Percentiles rank a stretch among this genome's conserved stretches.
phyloP scores from a whole-genome alignment of 768 basidiomycete genomes.

The Boletus pseudo-olivaceus region DNA sequence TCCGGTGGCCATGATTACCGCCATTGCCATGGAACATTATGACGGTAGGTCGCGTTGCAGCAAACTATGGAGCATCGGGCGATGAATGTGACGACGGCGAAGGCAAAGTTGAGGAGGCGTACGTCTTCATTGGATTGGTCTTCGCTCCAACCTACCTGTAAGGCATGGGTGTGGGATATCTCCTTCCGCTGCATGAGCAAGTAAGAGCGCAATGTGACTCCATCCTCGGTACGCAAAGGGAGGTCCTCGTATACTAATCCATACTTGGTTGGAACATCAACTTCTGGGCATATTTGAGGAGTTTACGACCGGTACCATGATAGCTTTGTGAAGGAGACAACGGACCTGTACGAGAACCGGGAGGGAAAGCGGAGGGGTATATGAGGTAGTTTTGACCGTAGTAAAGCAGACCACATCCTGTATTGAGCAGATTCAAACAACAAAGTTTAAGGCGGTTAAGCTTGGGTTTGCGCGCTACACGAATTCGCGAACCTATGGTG shows the following conservation, averaged over 20 bases:
- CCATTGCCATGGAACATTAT: slow-evolving; percentile 94
- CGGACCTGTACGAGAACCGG: slow-evolving; percentile 75
- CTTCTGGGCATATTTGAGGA: slow-evolving; percentile 44
- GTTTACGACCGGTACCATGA: background rate
- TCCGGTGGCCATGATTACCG: slow-evolving; percentile 83
- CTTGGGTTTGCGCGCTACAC: slow-evolving; percentile 2
- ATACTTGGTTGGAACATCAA: slow-evolving; percentile 65
- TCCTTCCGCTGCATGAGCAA: slow-evolving; percentile 63
- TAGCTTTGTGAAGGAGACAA: background rate
- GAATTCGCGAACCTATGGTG: slow-evolving; percentile 55
- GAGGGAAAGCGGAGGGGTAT: slow-evolving; percentile 81
- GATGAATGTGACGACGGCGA: background rate
- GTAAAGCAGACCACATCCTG: slow-evolving; percentile 74
- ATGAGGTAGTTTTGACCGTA: slow-evolving; percentile 87
- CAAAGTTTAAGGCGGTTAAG: background rate
- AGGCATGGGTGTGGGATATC: slow-evolving; percentile 35
- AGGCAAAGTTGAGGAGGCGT: slow-evolving; percentile 9
- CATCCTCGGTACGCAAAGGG: slow-evolving; percentile 67
- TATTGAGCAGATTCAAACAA: background rate
- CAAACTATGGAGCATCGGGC: slow-evolving; percentile 30
- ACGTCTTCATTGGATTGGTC: slow-evolving; percentile 60
- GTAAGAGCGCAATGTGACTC: slow-evolving; percentile 70
- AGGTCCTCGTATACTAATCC: slow-evolving; percentile 76
- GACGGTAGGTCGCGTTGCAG: slow-evolving; percentile 68
- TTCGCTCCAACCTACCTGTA: slow-evolving; percentile 34